These are phyloP conservation scores for Lachancea nothofagi DNA, from an alignment of 805 yeast genomes.

Conservation along the genomic window DNA sequence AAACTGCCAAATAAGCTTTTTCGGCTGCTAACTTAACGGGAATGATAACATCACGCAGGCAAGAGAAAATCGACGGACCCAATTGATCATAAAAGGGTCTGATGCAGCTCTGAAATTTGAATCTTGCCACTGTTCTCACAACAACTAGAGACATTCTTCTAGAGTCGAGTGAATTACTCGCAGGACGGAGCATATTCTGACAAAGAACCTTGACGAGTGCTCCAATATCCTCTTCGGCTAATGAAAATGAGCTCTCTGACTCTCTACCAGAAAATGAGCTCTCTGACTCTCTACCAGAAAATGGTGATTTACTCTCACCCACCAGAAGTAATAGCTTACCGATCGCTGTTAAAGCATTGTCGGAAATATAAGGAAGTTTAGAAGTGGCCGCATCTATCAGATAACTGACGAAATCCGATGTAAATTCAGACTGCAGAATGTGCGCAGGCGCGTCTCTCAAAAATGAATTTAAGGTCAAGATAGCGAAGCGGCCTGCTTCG, in stretches of 20 bases:
- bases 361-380: slow-evolving; percentile 50
- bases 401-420: slow-evolving; percentile 45
- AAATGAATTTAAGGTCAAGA: slow-evolving; percentile 72
- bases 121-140: slow-evolving; percentile 66
- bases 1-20: slow-evolving; percentile 71
- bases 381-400: slow-evolving; percentile 42
- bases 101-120: slow-evolving; percentile 46
- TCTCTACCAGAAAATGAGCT: slow-evolving; percentile 32
- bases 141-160: slow-evolving; percentile 75
- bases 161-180: slow-evolving; percentile 62
- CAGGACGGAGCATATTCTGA: slow-evolving; percentile 46
- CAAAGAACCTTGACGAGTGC: slow-evolving; percentile 49
- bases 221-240: slow-evolving; percentile 37
- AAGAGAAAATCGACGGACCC: slow-evolving; percentile 69
- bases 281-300: slow-evolving; percentile 24
- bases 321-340: slow-evolving; percentile 69
- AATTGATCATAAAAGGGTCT: slow-evolving; percentile 49
- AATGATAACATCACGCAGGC: slow-evolving; percentile 81
- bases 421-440: slow-evolving; percentile 48
- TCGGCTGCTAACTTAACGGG: slow-evolving; percentile 95
- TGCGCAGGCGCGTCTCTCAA: slow-evolving; percentile 69
- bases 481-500: slow-evolving; percentile 52
- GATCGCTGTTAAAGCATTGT: slow-evolving; percentile 70
- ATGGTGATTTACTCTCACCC: slow-evolving; percentile 38
- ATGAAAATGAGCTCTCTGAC: slow-evolving; percentile 34